A percentile compares a stretch with the other conserved stretches of the same genome.
phyloP scores from a whole-genome alignment of 345 rosid genomes.

The Rhizophora apiculata region DNA sequence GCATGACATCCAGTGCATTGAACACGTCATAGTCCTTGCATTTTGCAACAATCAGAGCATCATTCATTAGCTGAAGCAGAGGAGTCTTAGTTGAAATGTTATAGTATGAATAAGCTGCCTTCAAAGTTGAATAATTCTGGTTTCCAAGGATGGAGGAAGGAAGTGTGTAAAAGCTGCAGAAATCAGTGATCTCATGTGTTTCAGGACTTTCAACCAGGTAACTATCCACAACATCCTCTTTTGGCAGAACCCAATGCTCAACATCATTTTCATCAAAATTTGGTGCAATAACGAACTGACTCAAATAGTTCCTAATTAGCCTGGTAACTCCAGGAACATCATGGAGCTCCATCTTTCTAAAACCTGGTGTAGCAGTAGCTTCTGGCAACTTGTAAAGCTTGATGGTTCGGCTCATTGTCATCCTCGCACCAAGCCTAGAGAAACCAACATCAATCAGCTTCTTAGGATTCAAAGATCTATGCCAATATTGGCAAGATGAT shows the following conservation, averaged over 20 bases:
- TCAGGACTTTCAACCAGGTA: constrained; percentile 81
- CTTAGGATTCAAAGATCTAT: constrained; percentile 87
- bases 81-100: constrained; percentile 77
- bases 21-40: constrained; percentile 74
- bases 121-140: constrained; percentile 58
- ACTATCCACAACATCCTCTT: constrained; percentile 66
- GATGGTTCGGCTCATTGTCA: constrained; percentile 92
- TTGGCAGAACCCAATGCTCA: constrained; percentile 87
- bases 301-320: constrained; percentile 59
- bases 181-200: constrained; percentile 76
- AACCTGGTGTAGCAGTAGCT: constrained; percentile 65
- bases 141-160: constrained; percentile 90
- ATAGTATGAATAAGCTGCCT: constrained; percentile 90
- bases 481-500: constrained; percentile 88
- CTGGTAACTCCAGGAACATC: constrained; percentile 86
- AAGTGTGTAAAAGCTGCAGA: constrained; percentile 90
- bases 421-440: constrained; percentile 75
- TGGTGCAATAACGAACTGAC: constrained; percentile 68
- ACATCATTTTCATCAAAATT: constrained; percentile 80
- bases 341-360: constrained; percentile 73
- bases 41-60: constrained; percentile 72
- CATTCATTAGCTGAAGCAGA: constrained; percentile 83
- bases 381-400: constrained; percentile 78
- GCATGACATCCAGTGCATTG: constrained; percentile 85
- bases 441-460: constrained; percentile 93